Evolutionary conservation across 2,329 filamentous ascomycete genomes (phyloP).

Genomic region (Nothomitra cinnamomea): DNA sequence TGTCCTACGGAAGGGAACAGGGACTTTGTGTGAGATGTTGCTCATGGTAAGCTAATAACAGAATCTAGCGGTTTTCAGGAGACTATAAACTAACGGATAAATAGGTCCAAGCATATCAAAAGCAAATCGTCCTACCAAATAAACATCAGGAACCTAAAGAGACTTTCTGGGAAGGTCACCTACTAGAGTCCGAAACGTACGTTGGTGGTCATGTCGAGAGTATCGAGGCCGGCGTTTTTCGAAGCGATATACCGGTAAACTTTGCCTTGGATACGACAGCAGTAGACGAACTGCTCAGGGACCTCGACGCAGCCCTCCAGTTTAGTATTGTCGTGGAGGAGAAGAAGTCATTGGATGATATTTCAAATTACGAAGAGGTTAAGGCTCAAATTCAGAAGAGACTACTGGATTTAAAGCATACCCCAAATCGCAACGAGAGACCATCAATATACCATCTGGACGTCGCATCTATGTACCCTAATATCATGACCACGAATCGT

Average conservation of each 20-base stretch:
- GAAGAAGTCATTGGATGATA: constrained; percentile 33
- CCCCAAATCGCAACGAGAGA: constrained; percentile 66
- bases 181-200: constrained; percentile 93
- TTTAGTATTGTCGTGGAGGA: constrained; percentile 50
- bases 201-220: constrained; percentile 97
- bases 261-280: constrained; percentile 81
- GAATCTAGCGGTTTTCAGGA: not conserved
- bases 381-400: constrained; percentile 63
- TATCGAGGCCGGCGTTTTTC: constrained; percentile 95
- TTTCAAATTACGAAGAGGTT: constrained; percentile 39
- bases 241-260: constrained; percentile 86
- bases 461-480: constrained; percentile 98
- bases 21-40: constrained; percentile 98
- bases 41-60: constrained; percentile 51
- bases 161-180: constrained; percentile 89
- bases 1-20: constrained; percentile 84
- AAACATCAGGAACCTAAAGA: constrained; percentile 87
- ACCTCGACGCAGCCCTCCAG: constrained; percentile 74
- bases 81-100: not conserved
- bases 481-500: constrained; percentile 99
- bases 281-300: constrained; percentile 71
- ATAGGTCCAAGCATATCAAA: constrained; percentile 67
- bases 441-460: constrained; percentile 96
- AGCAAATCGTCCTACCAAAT: constrained; percentile 84
- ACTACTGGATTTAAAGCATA: constrained; percentile 57